Evolutionary conservation across 176 grass and related monocot genomes (phyloP).

Genomic region (Triticum aestivum): IWGSC_CS_RefSeq_v2.1 NC_057797.1:460436366-460436865

Average conservation of each 20-base stretch:
- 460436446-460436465: slow-evolving; percentile 30
- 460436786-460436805: slow-evolving; percentile 35
- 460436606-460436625: slow-evolving; percentile 25
- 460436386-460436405: slow-evolving; percentile 23
- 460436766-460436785: slow-evolving; percentile 44
- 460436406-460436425: slow-evolving; percentile 21
- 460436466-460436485: slow-evolving; percentile 35
- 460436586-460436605: slow-evolving; percentile 36
- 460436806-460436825: slow-evolving; percentile 34
- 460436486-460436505: slow-evolving; percentile 42
- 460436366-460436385: slow-evolving; percentile 64
- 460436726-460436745: slow-evolving; percentile 42
- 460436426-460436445: slow-evolving; percentile 19
- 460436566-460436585: slow-evolving; percentile 27
- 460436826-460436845: slow-evolving; percentile 41
- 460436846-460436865: slow-evolving; percentile 38
- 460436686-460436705: slow-evolving; percentile 18
- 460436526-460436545: slow-evolving; percentile 27
- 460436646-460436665: slow-evolving; percentile 14
- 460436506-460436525: slow-evolving; percentile 45
- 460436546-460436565: slow-evolving; percentile 35
- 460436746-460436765: slow-evolving; percentile 32
- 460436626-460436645: slow-evolving; percentile 27
- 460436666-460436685: slow-evolving; percentile 34
- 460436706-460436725: slow-evolving; percentile 39